Evolutionary conservation across 805 yeast genomes (phyloP).

Genomic region (Ogataea pini): DNA sequence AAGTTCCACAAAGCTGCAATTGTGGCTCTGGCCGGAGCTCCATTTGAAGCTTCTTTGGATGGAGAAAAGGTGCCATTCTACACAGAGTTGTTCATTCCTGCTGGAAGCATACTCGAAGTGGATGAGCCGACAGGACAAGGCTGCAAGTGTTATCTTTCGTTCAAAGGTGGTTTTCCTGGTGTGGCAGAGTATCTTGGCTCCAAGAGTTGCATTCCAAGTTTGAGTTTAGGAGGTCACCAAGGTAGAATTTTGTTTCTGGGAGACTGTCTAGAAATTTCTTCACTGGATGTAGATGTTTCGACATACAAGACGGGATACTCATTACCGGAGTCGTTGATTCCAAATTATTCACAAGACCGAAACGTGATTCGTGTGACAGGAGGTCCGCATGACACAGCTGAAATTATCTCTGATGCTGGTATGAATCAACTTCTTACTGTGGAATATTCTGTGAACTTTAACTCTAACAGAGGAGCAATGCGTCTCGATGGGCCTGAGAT

Average conservation of each 20-base stretch:
- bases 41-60: conserved; percentile 63
- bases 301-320: conserved; percentile 69
- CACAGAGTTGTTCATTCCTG: conserved; percentile 66
- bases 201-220: conserved; percentile 91
- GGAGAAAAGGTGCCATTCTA: conserved; percentile 59
- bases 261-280: conserved; percentile 80
- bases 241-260: conserved; percentile 91
- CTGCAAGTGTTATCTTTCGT: conserved; percentile 85
- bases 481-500: conserved; percentile 95
- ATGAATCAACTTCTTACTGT: conserved; percentile 70
- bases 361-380: conserved; percentile 93
- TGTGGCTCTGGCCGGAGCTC: conserved; percentile 90
- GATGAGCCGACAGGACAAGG: conserved; percentile 76
- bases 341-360: conserved; percentile 48
- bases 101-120: conserved; percentile 73
- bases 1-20: conserved; percentile 78
- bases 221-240: conserved; percentile 89
- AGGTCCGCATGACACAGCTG: conserved; percentile 98
- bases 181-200: conserved; percentile 93
- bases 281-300: conserved; percentile 60
- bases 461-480: conserved; percentile 95
- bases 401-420: conserved; percentile 77
- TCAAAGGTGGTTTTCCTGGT: conserved; percentile 83
- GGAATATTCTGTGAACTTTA: conserved; percentile 93
- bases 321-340: conserved; percentile 58